Evolutionary conservation across 139 green algal genomes (phyloP), one percentile per base, ranked within the genome.

Genomic region (Tetraselmis chui): DNA sequence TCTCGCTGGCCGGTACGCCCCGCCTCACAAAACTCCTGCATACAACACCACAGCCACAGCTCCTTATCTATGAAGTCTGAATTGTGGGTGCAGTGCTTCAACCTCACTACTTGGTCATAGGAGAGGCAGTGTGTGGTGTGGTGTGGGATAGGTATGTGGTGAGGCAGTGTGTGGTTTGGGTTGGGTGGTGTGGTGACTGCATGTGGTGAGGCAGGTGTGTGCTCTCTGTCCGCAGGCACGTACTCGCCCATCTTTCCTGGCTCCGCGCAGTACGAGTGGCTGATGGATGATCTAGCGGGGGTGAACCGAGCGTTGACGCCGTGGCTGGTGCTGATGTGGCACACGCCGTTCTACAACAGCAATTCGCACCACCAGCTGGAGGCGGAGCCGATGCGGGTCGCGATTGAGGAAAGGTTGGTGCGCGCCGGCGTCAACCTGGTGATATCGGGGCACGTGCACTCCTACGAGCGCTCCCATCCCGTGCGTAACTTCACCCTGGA

Each of bases 361-460:
- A 86, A 86, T 82, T 28, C 27, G 23, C 82, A 86, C 76, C 87
- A 87, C 79, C 85, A 88, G 28, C 30, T 80, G 83, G 83, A 89
- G 79, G 76, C 80, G 77, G 84, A 91, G 31, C 86, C 81, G 84
- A 87, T 91, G 78, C 28, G 58, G n/a, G 79, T 30, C 58, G 59
- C 85, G 27, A 88, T 74, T 26, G 84, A 91, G 83, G 28, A 80
- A 28, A 18, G 88, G 0, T 83, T 91, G 45, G 45, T 67, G 45
- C 11, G 11, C 5, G 45, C 45, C 11, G 11, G 79, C 23, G 86
- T 89, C 0, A 82, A 89, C 81, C 25, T 89, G 74, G 77, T 89
- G 30, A 75, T 89, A 26, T 79, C 81, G 45, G 84, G 87, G 28
- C 87, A 91, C 32, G 87, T 91, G 29, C 87, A 91, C 67, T 59